Evolutionary conservation across 2,329 filamentous ascomycete species (phyloP).

Genomic region (Fusarium virguliforme): DNA sequence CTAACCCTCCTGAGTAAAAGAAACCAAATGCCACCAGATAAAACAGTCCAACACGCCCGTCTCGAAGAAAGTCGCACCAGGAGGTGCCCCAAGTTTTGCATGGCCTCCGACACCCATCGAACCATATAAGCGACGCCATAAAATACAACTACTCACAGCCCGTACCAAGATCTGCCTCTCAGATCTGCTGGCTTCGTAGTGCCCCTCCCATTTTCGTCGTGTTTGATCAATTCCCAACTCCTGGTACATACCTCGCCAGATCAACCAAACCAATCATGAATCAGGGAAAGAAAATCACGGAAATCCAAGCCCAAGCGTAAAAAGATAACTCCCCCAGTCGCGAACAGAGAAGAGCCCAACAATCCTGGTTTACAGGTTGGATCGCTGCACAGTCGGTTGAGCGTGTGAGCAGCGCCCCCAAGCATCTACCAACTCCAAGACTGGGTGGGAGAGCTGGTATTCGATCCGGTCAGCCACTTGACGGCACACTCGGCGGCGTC

Average conservation of each 20-base stretch:
- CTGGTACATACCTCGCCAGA: slow-evolving; percentile 33
- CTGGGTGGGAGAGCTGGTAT: slow-evolving; percentile 45
- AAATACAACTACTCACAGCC: slow-evolving; percentile 26
- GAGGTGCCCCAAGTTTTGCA: slow-evolving; percentile 30
- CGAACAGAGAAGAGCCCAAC: slow-evolving; percentile 2
- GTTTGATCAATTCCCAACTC: slow-evolving; percentile 46
- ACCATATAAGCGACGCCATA: slow-evolving; percentile 1
- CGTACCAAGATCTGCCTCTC: slow-evolving; percentile 14
- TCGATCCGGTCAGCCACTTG: slow-evolving; percentile 67
- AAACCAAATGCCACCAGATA: slow-evolving; percentile 23
- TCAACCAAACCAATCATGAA: slow-evolving; percentile 15
- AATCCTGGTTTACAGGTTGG: neutral
- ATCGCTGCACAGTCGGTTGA: slow-evolving; percentile 17
- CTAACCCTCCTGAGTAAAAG: slow-evolving; percentile 27
- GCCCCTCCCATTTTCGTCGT: slow-evolving; percentile 31
- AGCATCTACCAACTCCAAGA: slow-evolving; percentile 47
- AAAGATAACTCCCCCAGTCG: slow-evolving; percentile 28
- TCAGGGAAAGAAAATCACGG: slow-evolving; percentile 18
- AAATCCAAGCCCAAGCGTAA: slow-evolving; percentile 20
- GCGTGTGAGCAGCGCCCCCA: slow-evolving; percentile 16
- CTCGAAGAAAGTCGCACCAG: slow-evolving; percentile 6
- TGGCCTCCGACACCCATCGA: slow-evolving; percentile 6
- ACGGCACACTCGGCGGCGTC: slow-evolving; percentile 90
- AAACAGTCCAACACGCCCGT: slow-evolving; percentile 23
- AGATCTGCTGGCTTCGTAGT: slow-evolving; percentile 22